phyloP scores from a whole-genome alignment of 1,139 yeast genomes.

The Pichia cactophila region DNA sequence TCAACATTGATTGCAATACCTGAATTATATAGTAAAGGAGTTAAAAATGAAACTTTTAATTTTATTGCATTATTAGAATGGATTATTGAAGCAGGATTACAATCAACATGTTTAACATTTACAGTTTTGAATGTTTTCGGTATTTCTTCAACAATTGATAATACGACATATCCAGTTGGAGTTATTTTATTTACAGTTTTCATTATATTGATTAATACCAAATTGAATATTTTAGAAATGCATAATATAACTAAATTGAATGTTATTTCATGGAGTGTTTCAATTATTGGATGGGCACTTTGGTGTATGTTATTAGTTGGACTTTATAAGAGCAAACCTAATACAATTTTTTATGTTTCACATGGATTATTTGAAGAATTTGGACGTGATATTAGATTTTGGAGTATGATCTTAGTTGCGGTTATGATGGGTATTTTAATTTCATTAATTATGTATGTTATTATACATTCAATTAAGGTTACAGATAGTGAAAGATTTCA shows the following conservation, averaged over 20 bases:
- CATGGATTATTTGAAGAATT: constrained; percentile 61
- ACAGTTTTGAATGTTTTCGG: constrained; percentile 65
- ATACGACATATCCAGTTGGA: constrained; percentile 77
- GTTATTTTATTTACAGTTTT: constrained; percentile 65
- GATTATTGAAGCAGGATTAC: constrained; percentile 71
- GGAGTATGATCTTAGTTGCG: constrained; percentile 66
- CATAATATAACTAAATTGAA: constrained; percentile 70
- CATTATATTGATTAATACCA: constrained; percentile 64
- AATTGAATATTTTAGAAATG: constrained; percentile 78
- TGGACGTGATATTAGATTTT: constrained; percentile 76
- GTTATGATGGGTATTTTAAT: constrained; percentile 52
- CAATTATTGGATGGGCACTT: constrained; percentile 78
- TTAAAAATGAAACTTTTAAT: constrained; percentile 70
- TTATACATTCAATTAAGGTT: constrained; percentile 51
- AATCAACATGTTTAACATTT: constrained; percentile 68
- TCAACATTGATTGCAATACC: constrained; percentile 88
- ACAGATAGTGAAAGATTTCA: constrained; percentile 76
- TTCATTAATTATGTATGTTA: constrained; percentile 57
- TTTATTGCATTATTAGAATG: constrained; percentile 62
- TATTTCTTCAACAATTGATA: constrained; percentile 54
- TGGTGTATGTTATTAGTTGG: constrained; percentile 79
- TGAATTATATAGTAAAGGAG: constrained; percentile 74
- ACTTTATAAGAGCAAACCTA: constrained; percentile 50
- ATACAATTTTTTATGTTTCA: constrained; percentile 64
- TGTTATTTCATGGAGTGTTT: constrained; percentile 61